phyloP scores from a whole-genome alignment of 768 basidiomycete species.

The Hericium coralloides region DNA sequence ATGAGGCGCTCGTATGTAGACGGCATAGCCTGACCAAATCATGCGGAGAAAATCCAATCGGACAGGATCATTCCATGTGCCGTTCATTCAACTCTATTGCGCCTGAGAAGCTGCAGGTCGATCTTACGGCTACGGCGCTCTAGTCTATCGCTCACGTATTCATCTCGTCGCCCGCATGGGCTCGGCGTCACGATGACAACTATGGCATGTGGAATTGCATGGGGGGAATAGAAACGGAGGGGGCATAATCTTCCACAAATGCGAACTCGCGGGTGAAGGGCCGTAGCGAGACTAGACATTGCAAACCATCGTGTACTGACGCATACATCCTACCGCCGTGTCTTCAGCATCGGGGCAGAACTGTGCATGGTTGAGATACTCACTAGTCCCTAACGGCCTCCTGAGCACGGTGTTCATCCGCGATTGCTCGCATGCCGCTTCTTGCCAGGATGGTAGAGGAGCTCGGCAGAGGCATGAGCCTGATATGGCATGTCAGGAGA shows the following conservation, averaged over 20 bases:
- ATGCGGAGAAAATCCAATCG: too few relatives aligned
- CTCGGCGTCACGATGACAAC: too few relatives aligned
- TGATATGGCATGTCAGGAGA: too few relatives aligned
- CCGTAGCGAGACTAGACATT: too few relatives aligned
- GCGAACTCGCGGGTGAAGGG: not conserved
- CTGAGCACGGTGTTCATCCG: constrained; percentile 16
- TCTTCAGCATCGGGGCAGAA: too few relatives aligned
- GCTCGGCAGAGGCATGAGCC: constrained; percentile 11
- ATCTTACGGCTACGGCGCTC: not conserved
- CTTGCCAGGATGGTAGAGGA: constrained; percentile 15
- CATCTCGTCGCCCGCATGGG: too few relatives aligned
- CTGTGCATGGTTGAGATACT: not conserved
- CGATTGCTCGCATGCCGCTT: constrained; percentile 17
- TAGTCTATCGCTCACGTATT: not conserved
- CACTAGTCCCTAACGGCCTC: constrained; percentile 10
- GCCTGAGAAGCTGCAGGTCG: not conserved
- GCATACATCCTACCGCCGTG: too few relatives aligned
- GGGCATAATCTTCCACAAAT: not conserved
- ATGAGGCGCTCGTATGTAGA: too few relatives aligned
- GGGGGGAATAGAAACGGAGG: not conserved
- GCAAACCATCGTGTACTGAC: too few relatives aligned
- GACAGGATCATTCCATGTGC: not conserved
- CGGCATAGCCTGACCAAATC: too few relatives aligned
- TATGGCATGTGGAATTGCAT: too few relatives aligned
- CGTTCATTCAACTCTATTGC: not conserved